Evolutionary conservation across 371 early-diverging fungal genomes (phyloP), one percentile per base, ranked within the genome.

Genomic region (Mucor mucedo): DNA sequence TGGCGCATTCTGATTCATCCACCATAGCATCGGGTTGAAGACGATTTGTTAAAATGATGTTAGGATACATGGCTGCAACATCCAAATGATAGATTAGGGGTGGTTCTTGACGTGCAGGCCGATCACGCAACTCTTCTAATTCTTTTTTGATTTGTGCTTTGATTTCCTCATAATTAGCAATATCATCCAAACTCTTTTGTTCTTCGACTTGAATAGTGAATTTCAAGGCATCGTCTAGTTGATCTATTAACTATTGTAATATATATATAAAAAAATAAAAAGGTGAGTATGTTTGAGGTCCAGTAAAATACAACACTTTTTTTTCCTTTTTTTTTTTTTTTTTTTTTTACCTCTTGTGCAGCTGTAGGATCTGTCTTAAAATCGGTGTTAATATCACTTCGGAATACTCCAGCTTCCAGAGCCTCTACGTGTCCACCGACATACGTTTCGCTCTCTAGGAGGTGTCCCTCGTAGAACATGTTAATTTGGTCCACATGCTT

Each of bases 11-110:
- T 13, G 90, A 88, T 65, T 99, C 98, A 13, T 89, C 88, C 35
- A 98, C 91, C 58, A 99, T 92, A 4, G 99, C 95, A 75, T 96
- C 94, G 2, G 99, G 99, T 78, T 99, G 99, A 4, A 99, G 80
- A 29, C 99, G 91, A 70, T 99, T 99, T 9, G 99, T 99, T 16
- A 99, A 82, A 76, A 99, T 99, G 64, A 99, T 99, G 72, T 99
- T 99, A 14, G 99, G 99, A 74, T 99, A 99, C 99, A 99, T 99
- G 30, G 99, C 99, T 0, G 96, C 99, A 3, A 99, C 99, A 79
- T 99, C 99, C 81, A 99, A 86, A 72, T 99, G 99, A 79, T 99
- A 99, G 59, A 99, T 95, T 6, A 93, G 79, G 1, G 99, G 99
- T 11, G 80, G 75, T 59, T 93, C 93, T n/a, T 78, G 71, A 13